phyloP scores from a whole-genome alignment of 1,284 basidiomycete species.

The Abortiporus biennis region DNA sequence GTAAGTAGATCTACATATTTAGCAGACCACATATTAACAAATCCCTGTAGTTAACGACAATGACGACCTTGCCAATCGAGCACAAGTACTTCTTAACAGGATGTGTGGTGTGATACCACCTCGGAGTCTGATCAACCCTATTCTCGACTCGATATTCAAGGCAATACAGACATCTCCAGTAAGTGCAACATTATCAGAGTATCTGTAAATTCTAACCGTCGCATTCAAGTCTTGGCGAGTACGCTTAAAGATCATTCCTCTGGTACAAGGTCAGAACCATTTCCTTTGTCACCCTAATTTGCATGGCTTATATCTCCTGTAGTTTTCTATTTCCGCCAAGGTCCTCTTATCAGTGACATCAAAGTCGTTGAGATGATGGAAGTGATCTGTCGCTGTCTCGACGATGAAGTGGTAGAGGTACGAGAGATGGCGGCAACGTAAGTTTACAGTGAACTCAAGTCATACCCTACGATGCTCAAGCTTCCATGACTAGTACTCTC shows the following conservation, averaged over 20 bases:
- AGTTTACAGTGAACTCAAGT: conserved; percentile 15
- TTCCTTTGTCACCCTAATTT: neutral
- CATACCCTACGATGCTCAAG: conserved; percentile 2
- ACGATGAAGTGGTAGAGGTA: conserved; percentile 72
- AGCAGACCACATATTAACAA: conserved; percentile 3
- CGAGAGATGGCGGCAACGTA: conserved; percentile 72
- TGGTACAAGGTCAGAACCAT: conserved; percentile 54
- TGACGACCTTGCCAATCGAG: conserved; percentile 55
- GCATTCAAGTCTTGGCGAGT: conserved; percentile 60
- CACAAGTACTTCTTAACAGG: conserved; percentile 55
- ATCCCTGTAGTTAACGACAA: conserved; percentile 57
- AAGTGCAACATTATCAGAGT: conserved; percentile 16
- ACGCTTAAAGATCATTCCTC: conserved; percentile 64
- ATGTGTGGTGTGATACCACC: conserved; percentile 74
- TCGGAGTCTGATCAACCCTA: conserved; percentile 45
- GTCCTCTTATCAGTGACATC: conserved; percentile 54
- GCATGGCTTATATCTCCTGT: conserved; percentile 1
- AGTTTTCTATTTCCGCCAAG: conserved; percentile 75
- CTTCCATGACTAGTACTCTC: conserved; percentile 47
- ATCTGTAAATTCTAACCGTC: neutral
- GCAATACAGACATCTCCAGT: conserved; percentile 64
- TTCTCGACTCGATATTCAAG: conserved; percentile 60
- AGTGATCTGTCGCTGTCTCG: conserved; percentile 63
- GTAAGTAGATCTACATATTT: conserved; percentile 25
- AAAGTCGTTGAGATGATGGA: conserved; percentile 66